Percentiles rank a stretch among this genome's conserved stretches.
Evolutionary conservation across 345 rosid genomes (phyloP).

Genomic region (Boechera retrofracta): DNA sequence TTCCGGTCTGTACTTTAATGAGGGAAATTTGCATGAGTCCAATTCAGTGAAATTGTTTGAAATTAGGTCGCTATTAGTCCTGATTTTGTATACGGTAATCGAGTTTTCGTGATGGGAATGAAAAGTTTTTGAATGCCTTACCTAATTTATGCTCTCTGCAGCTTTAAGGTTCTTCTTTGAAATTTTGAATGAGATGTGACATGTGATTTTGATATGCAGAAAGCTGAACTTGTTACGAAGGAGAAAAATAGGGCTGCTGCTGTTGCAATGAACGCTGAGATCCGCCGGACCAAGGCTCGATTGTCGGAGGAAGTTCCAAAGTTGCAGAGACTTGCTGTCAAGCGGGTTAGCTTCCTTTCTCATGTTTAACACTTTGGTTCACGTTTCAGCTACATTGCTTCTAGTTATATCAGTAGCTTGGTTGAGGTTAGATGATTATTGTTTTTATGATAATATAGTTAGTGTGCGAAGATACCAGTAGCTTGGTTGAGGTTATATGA

Average conservation of each 20-base stretch:
- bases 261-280: conserved; percentile 95
- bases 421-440: conserved; percentile 22
- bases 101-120: conserved; percentile 6
- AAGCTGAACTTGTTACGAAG: conserved; percentile 80
- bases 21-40: conserved; percentile 12
- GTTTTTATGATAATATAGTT: background rate
- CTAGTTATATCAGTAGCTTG: conserved; percentile 13
- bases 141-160: background rate
- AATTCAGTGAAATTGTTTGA: background rate
- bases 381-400: conserved; percentile 6
- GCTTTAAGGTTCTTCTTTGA: background rate
- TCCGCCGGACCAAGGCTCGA: conserved; percentile 90
- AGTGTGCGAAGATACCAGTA: background rate
- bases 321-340: conserved; percentile 92
- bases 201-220: conserved; percentile 52
- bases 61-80: conserved; percentile 1
- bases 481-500: conserved; percentile 20
- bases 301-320: conserved; percentile 90
- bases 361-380: conserved; percentile 18
- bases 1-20: background rate
- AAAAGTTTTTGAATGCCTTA: background rate
- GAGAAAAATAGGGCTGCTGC: conserved; percentile 88
- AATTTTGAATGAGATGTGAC: background rate
- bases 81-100: background rate
- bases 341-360: conserved; percentile 58